Percentiles rank a stretch among this genome's conserved stretches.
Conservation (phyloP, 2,329 filamentous ascomycete species). For the Tolypocladium album region DNA sequence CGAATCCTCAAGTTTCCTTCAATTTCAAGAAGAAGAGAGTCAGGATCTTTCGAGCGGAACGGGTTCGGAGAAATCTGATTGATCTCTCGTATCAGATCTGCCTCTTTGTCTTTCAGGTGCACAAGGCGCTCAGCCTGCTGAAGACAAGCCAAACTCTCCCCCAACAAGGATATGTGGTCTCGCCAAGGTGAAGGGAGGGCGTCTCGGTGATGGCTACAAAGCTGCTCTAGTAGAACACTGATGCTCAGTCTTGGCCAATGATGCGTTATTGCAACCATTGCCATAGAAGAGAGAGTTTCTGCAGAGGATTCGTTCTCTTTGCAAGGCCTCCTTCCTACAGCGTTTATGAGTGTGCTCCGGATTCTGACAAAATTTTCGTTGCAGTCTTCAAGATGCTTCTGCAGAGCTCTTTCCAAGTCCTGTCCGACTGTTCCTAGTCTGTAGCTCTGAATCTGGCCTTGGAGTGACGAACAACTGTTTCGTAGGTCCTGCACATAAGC, state of each 20-base stretch:
- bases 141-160: slow-evolving; percentile 20
- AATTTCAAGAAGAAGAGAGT: slow-evolving; percentile 51
- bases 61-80: slow-evolving; percentile 46
- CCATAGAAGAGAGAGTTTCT: background rate
- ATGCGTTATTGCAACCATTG: background rate
- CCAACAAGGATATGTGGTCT: slow-evolving; percentile 22
- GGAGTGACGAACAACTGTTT: background rate
- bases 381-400: background rate
- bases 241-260: background rate
- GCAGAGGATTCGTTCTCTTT: background rate
- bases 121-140: slow-evolving; percentile 30
- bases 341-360: background rate
- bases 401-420: background rate
- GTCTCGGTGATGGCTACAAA: background rate
- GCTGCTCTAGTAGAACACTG: background rate
- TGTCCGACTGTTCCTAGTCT: background rate
- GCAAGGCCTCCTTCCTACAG: background rate
- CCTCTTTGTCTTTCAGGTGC: slow-evolving; percentile 3
- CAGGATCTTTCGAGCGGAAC: no score
- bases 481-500: background rate
- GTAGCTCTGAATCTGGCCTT: background rate
- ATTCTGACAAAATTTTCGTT: background rate
- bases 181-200: slow-evolving; percentile 15
- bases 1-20: slow-evolving; percentile 52
- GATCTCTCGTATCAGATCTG: slow-evolving; percentile 26